Evolutionary conservation across 352 stramenopile genomes (phyloP), one percentile per base, ranked within the genome.

Genomic region (Phytophthora chlamydospora): DNA sequence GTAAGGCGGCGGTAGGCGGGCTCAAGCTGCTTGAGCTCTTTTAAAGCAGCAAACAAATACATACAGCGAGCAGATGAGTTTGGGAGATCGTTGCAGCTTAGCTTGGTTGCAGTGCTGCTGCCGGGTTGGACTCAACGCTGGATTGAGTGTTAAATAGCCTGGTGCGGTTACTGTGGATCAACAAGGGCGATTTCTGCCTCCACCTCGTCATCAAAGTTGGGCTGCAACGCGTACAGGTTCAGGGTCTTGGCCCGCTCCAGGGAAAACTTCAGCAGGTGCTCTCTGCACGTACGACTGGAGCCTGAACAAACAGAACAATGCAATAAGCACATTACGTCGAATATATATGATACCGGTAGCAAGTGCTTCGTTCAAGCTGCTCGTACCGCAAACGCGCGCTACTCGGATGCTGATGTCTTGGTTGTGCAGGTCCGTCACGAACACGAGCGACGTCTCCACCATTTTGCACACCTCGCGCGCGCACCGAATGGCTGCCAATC

Each of bases 381-480:
- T 55, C 82, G 31, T 70, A 93, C 83, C 83, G 51, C 81, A 93
- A 4, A 89, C 78, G 12, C 81, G 76, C 29, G 72, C 79, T 42
- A 93, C 78, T 50, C 82, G 78, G 35, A 90, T 66, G 12, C 71
- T 75, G 27, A 91, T 21, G 21, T 93, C 83, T 70, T 90, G 81
- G 27, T 56, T 70, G 55, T 84, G 68, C 31, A 73, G 63, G 38
- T 82, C 76, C 13, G 79, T 93, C 43, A 91, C 78, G 45, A 93
- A 89, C 34, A 88, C 78, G 27, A 93, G 53, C 50, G 81, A 89
- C 48, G 77, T 83, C 68, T 93, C 81, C 14, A 93, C 79, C 49
- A 90, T 70, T 55, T 90, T 90, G 57, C 69, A 81, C 68, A 86
- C 70, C 58, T 91, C 82, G 13, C 83, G 75, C 9, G 81, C 78